Percentiles rank a stretch among this genome's conserved stretches.
These are phyloP conservation scores for Lumnitzera littorea DNA, from an alignment of 345 rosid species.

Conservation along the genomic window DNA sequence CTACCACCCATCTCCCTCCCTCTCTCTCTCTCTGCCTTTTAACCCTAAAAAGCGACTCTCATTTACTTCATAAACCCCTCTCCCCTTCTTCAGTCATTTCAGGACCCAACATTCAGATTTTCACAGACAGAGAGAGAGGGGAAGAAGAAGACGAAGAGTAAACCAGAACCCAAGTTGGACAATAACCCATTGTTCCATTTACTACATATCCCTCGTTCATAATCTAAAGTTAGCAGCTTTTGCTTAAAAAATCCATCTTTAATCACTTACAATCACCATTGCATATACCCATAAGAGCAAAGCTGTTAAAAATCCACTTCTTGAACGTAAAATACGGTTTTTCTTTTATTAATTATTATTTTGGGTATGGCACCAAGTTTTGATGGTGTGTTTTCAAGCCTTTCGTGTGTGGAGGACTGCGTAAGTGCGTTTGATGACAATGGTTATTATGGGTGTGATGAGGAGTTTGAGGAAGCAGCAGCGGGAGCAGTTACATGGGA, in stretches of 20 bases:
- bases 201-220: too few species aligned
- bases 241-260: too few species aligned
- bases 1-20: not conserved
- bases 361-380: slow-evolving; percentile 53
- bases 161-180: not conserved
- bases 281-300: not conserved
- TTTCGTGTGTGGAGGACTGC: slow-evolving; percentile 50
- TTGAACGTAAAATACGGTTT: not conserved
- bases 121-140: slow-evolving; percentile 9
- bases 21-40: slow-evolving; percentile 11
- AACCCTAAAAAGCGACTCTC: slow-evolving; percentile 34
- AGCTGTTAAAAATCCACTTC: not conserved
- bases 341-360: not conserved
- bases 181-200: too few species aligned
- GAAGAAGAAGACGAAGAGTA: slow-evolving; percentile 10
- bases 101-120: slow-evolving; percentile 18
- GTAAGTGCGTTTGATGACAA: slow-evolving; percentile 35
- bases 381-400: slow-evolving; percentile 39
- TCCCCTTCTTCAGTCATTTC: slow-evolving; percentile 22
- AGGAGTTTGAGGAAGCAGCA: slow-evolving; percentile 13
- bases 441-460: slow-evolving; percentile 21
- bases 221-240: too few species aligned
- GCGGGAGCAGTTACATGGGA: slow-evolving; percentile 11
- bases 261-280: not conserved
- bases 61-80: slow-evolving; percentile 40